Evolutionary conservation across 2,329 filamentous ascomycete genomes (phyloP).

Genomic region (Chrysoporthe deuterocubensis): DNA sequence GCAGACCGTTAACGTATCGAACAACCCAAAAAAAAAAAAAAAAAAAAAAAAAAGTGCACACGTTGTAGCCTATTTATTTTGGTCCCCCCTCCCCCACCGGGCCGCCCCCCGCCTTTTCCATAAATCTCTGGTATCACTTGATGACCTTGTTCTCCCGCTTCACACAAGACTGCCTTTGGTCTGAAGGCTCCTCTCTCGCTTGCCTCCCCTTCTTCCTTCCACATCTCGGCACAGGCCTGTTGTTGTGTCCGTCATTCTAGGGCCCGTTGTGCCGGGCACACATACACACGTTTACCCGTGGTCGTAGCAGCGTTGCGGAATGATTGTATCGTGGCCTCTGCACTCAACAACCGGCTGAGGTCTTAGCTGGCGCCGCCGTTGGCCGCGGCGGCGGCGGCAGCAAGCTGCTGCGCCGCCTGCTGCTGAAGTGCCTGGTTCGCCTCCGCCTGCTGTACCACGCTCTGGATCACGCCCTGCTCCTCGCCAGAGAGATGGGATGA

Average conservation of each 20-base stretch:
- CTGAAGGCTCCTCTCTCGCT: background rate
- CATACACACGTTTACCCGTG: background rate
- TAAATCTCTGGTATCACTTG: constrained; percentile 26
- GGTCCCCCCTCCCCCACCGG: background rate
- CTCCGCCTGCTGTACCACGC: constrained; percentile 73
- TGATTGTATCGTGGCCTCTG: background rate
- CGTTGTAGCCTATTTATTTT: constrained; percentile 1
- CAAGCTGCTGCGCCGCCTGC: constrained; percentile 36
- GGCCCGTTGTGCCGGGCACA: too few species aligned
- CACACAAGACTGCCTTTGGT: background rate
- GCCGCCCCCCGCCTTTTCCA: constrained; percentile 17
- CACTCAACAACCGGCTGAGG: background rate
- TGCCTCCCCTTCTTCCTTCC: background rate
- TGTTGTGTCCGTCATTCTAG: background rate
- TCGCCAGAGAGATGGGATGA: constrained; percentile 78
- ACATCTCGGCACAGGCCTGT: background rate
- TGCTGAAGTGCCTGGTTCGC: constrained; percentile 44
- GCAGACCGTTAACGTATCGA: too few species aligned
- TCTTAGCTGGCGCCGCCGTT: constrained; percentile 28
- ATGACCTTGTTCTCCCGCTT: constrained; percentile 11
- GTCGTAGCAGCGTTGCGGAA: background rate
- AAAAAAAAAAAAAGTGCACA: too few species aligned
- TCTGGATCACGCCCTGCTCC: constrained; percentile 81
- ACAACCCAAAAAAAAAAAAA: too few species aligned
- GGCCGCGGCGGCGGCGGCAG: constrained; percentile 24